Percentiles rank a stretch among this genome's conserved stretches.
These are phyloP conservation scores for Kwoniella pini DNA, from an alignment of 768 basidiomycete species.

Conservation along the genomic window DNA sequence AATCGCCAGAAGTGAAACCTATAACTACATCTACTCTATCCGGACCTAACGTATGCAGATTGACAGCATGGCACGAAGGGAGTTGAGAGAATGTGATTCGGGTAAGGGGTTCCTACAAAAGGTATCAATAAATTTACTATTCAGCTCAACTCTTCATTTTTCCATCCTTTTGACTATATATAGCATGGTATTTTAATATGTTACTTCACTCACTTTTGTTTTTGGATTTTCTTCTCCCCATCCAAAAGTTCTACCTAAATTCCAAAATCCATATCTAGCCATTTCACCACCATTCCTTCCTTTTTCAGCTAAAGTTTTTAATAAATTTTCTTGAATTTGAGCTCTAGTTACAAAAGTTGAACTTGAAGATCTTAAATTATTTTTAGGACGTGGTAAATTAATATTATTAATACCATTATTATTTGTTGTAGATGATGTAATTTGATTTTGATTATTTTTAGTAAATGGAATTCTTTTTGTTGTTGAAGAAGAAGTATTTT, in stretches of 20 bases:
- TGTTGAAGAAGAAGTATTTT: no score
- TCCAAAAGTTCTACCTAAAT: constrained; percentile 75
- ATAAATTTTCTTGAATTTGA: constrained; percentile 75
- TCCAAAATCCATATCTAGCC: constrained; percentile 81
- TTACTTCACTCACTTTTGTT: constrained; percentile 65
- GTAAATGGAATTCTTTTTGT: constrained; percentile 32
- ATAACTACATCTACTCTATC: constrained; percentile 84
- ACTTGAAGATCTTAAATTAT: constrained; percentile 84
- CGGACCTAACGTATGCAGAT: constrained; percentile 70
- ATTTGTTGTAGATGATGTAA: constrained; percentile 3
- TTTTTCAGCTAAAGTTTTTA: constrained; percentile 69
- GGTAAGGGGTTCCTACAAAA: constrained; percentile 74
- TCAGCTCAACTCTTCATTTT: constrained; percentile 14
- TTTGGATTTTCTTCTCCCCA: constrained; percentile 87
- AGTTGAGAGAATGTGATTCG: constrained; percentile 80
- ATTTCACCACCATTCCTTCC: constrained; percentile 64
- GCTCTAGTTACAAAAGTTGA: constrained; percentile 89
- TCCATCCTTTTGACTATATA: neutral
- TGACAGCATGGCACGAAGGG: constrained; percentile 90
- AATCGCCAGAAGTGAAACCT: constrained; percentile 91
- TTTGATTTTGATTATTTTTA: no score
- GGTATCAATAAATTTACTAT: constrained; percentile 9
- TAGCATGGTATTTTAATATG: neutral
- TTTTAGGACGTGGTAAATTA: constrained; percentile 77
- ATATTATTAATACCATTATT: no score